Evolutionary conservation across 305 asterid species (phyloP).

Genomic region (Fraxinus floribunda): DNA sequence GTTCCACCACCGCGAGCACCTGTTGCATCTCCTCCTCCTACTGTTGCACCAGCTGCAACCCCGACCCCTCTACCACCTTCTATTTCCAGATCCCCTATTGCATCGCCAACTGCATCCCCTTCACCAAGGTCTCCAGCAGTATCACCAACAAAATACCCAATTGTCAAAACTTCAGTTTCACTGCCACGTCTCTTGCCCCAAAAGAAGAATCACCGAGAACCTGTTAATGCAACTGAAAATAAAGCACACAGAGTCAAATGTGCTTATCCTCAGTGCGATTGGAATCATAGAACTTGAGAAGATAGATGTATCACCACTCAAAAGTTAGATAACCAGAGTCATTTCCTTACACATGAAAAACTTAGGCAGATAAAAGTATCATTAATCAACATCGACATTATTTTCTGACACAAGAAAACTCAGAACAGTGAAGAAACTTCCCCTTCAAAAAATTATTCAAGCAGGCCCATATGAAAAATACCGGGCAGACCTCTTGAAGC

Average conservation of each 20-base stretch:
- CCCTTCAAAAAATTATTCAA: not conserved
- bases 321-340: not conserved
- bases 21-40: not conserved
- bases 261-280: not conserved
- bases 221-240: not conserved
- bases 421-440: conserved; percentile 4
- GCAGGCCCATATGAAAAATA: not conserved
- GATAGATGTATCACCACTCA: not conserved
- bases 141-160: conserved; percentile 4
- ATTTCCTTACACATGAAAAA: not conserved
- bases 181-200: conserved; percentile 3
- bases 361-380: not conserved
- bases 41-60: not conserved
- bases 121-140: not conserved
- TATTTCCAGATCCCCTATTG: conserved; percentile 5
- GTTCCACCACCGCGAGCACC: too few relatives aligned
- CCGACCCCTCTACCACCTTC: too few relatives aligned
- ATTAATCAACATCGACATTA: not conserved
- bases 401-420: not conserved
- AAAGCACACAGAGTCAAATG: not conserved
- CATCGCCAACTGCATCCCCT: conserved; percentile 17
- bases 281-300: not conserved
- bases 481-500: not conserved
- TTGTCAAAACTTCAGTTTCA: conserved; percentile 7
- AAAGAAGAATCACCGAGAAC: not conserved